These are phyloP conservation scores for Metschnikowia lochheadii DNA, from an alignment of 805 yeast genomes.

Conservation along the genomic window DNA sequence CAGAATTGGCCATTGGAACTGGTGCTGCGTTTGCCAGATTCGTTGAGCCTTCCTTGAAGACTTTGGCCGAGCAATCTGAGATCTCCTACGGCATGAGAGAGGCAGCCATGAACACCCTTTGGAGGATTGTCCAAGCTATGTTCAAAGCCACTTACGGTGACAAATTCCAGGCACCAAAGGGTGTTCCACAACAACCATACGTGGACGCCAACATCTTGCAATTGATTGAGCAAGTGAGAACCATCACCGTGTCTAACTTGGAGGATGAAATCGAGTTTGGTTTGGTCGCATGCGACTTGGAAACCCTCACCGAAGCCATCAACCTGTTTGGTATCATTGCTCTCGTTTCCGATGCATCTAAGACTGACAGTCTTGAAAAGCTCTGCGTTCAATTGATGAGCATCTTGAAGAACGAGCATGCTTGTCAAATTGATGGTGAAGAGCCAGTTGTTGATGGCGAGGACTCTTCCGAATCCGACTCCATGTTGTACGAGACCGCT, in stretches of 20 bases:
- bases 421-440: conserved; percentile 72
- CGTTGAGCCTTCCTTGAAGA: conserved; percentile 63
- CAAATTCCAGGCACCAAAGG: conserved; percentile 51
- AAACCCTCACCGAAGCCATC: conserved; percentile 64
- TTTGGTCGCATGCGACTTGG: conserved; percentile 76
- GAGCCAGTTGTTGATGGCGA: conserved; percentile 59
- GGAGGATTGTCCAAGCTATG: conserved; percentile 78
- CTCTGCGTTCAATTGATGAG: conserved; percentile 69
- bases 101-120: conserved; percentile 74
- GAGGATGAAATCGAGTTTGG: conserved; percentile 79
- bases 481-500: conserved; percentile 77
- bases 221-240: conserved; percentile 64
- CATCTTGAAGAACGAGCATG: conserved; percentile 76
- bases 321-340: conserved; percentile 71
- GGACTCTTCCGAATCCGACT: conserved; percentile 44
- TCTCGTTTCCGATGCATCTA: conserved; percentile 55
- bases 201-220: conserved; percentile 54
- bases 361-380: conserved; percentile 51
- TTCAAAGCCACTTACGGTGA: conserved; percentile 50
- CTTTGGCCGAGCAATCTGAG: conserved; percentile 66
- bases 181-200: conserved; percentile 57
- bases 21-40: conserved; percentile 74
- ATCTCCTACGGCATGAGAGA: conserved; percentile 91
- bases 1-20: conserved; percentile 86
- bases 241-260: conserved; percentile 56